Evolutionary conservation across 2,329 filamentous ascomycete species (phyloP), one percentile per base, ranked within the genome.

Genomic region (Aspergillus fischeri): DNA sequence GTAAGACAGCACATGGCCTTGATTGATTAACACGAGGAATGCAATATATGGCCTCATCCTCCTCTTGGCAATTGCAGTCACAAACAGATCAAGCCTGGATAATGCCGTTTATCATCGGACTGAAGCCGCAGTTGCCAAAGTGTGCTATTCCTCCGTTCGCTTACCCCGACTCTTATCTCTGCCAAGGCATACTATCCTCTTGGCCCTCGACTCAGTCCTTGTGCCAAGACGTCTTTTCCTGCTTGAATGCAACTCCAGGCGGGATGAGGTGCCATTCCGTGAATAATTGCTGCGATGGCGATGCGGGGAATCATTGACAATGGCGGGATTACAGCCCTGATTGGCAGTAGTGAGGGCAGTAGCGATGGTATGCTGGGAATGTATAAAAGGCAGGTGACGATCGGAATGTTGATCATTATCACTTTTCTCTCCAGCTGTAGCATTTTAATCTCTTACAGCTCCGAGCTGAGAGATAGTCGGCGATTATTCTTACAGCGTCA

Each of bases 131-230:
- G 44, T 45, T 45, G 24, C 20, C 44, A 24, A 21, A 3, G 9
- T 5, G 29, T 6, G 11, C 32, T 35, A 6, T 35, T 14, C 14
- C 11, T 35, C 32, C 4, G 32, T 17, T 6, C 21, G 6, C 1
- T 2, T 24, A 14, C 42, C 44, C n/a, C 10, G 44, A 47, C 24
- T 58, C 59, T 63, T 63, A 61, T 63, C 60, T 54, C 42, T 53
- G 55, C 54, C 44, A 53, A 56, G 55, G 53, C 49, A 24, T 48
- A 21, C 54, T 29, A 50, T 32, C 11, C n/a, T 35, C 55, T 58
- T 58, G 53, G 44, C 44, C 6, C 21, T 7, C 24, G 9, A 14
- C 21, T 7, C 5, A 5, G 3, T 47, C 44, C 44, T 27, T 10
- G 3, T 24, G 52, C 56, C 52, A 44, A 52, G 55, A 42, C 24